phyloP scores from a whole-genome alignment of 2,329 filamentous ascomycete species.

The Penicillium thymicola region DNA sequence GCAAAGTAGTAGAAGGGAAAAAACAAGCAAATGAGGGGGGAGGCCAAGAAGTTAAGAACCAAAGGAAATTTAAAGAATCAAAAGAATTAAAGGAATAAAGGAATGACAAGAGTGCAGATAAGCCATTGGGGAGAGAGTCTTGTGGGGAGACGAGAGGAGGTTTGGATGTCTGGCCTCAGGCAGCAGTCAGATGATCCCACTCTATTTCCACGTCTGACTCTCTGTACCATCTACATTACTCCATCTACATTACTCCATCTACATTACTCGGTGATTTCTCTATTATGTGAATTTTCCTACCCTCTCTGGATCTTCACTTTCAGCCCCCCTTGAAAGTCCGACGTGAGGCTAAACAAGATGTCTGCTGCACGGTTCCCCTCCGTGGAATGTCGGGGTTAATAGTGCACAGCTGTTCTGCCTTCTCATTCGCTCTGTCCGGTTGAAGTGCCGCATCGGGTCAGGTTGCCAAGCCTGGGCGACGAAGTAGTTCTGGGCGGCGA shows the following conservation, averaged over 20 bases:
- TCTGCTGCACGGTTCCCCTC: slow-evolving; percentile 3
- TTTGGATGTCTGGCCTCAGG: neutral
- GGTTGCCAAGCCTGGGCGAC: slow-evolving; percentile 2
- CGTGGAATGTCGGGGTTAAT: neutral
- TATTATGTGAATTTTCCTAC: neutral
- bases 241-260: neutral
- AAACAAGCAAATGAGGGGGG: slow-evolving; percentile 6
- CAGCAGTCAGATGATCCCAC: slow-evolving; percentile 5
- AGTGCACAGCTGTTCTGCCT: neutral
- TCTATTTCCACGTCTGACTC: neutral
- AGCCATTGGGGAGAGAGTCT: neutral
- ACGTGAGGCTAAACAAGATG: neutral
- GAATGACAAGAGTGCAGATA: slow-evolving; percentile 3
- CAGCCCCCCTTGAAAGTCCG: neutral
- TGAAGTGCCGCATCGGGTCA: neutral
- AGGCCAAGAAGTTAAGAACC: neutral
- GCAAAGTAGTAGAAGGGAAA: neutral
- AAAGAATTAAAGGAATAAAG: neutral
- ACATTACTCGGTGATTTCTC: neutral
- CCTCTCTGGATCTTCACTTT: neutral
- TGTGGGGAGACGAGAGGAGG: neutral
- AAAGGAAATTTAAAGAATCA: neutral
- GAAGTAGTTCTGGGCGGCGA: neutral
- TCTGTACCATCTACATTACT: neutral
- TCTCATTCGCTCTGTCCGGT: neutral